These are phyloP conservation scores for Vitis cinerea DNA, from an alignment of 164 flowering plant species.

Conservation along the genomic window DNA sequence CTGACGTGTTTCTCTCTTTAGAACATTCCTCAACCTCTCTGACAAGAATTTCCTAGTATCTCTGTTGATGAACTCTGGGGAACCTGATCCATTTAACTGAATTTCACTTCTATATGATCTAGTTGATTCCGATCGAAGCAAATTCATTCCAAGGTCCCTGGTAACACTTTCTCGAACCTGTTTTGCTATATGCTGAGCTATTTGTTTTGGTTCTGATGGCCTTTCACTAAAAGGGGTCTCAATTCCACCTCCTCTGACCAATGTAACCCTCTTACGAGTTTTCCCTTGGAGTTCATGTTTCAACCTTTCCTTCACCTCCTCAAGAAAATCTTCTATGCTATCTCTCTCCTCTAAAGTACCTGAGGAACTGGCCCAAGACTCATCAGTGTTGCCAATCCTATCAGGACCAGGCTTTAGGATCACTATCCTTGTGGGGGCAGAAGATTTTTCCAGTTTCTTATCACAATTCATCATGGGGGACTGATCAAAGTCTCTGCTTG, in stretches of 20 bases:
- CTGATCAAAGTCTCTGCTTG: conserved; percentile 34
- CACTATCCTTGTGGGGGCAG: conserved; percentile 72
- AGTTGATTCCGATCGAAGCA: conserved; percentile 75
- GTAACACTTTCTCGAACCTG: conserved; percentile 66
- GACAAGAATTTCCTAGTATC: conserved; percentile 70
- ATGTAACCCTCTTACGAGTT: conserved; percentile 32
- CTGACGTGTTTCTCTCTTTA: conserved; percentile 39
- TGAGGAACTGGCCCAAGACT: conserved; percentile 57
- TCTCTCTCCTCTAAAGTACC: conserved; percentile 51
- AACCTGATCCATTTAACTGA: conserved; percentile 49
- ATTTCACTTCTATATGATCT: conserved; percentile 69
- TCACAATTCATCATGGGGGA: conserved; percentile 14
- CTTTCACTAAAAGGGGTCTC: conserved; percentile 71
- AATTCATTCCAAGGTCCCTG: conserved; percentile 50
- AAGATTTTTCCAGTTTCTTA: conserved; percentile 22
- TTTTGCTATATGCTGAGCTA: conserved; percentile 58
- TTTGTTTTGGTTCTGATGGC: conserved; percentile 57
- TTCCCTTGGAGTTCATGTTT: conserved; percentile 71
- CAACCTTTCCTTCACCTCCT: conserved; percentile 83
- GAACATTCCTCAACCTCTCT: conserved; percentile 69
- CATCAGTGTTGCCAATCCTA: conserved; percentile 39
- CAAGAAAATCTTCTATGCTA: conserved; percentile 79
- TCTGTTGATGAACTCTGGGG: conserved; percentile 66
- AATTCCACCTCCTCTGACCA: conserved; percentile 64
- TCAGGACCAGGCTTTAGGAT: conserved; percentile 90